Conservation (phyloP, 805 yeast genomes). For the Zygosaccharomyces rouxii region DNA sequence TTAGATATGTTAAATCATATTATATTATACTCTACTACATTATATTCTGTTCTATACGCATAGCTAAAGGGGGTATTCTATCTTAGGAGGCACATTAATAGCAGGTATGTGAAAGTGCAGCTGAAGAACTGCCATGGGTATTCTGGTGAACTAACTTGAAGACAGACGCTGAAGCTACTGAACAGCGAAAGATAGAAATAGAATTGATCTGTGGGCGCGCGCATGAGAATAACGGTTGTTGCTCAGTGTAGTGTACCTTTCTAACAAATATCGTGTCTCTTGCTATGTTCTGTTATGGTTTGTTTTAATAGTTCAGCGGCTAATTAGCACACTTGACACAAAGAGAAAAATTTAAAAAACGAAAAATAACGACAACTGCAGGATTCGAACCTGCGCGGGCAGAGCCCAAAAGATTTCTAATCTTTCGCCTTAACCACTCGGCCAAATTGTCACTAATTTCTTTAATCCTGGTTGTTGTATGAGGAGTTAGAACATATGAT, state of each 20-base stretch:
- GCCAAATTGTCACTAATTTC: constrained; percentile 42
- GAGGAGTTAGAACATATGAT: too few relatives aligned
- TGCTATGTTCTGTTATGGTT: too few relatives aligned
- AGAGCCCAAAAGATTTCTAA: constrained; percentile 50
- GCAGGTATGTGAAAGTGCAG: constrained; percentile 1
- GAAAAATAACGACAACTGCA: constrained; percentile 55
- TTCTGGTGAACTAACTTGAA: constrained; percentile 2
- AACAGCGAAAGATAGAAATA: neutral
- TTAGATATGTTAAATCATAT: too few relatives aligned
- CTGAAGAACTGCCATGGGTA: constrained; percentile 5
- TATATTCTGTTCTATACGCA: too few relatives aligned
- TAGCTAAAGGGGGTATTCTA: neutral
- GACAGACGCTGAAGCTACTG: constrained; percentile 2
- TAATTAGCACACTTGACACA: neutral
- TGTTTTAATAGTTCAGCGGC: neutral
- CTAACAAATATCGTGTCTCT: neutral
- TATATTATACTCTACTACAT: too few relatives aligned
- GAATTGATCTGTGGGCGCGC: neutral
- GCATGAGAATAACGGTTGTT: neutral
- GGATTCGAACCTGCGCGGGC: constrained; percentile 61
- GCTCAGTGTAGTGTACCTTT: neutral
- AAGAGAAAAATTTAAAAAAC: neutral
- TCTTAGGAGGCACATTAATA: neutral
- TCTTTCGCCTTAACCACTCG: constrained; percentile 63
- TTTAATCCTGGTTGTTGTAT: too few relatives aligned